Evolutionary conservation across 2,329 filamentous ascomycete species (phyloP).

Genomic region (Xylariaceae sp.): DNA sequence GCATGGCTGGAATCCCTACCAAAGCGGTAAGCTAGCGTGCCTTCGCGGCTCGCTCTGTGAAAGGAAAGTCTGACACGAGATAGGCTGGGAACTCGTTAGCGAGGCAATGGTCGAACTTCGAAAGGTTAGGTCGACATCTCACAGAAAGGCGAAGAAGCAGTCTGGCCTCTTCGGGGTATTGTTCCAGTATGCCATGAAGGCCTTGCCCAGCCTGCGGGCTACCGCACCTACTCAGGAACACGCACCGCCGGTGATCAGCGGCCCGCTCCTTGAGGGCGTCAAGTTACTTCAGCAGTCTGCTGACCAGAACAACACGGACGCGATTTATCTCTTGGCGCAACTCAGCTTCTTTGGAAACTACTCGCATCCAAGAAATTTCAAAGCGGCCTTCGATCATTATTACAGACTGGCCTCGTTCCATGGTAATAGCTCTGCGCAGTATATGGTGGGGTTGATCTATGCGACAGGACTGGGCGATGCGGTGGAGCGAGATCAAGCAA

Average conservation of each 20-base stretch:
- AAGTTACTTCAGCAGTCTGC: conserved; percentile 56
- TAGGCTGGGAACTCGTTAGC: conserved; percentile 58
- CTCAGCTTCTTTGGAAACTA: conserved; percentile 98
- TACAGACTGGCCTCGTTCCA: conserved; percentile 72
- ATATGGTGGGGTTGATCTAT: conserved; percentile 96
- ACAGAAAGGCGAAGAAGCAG: conserved; percentile 48
- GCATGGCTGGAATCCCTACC: conserved; percentile 37
- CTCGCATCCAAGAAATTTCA: conserved; percentile 80
- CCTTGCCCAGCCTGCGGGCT: conserved; percentile 53
- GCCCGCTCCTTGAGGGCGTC: conserved; percentile 54
- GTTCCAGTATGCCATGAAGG: conserved; percentile 49
- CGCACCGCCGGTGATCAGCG: conserved; percentile 41
- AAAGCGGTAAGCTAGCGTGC: conserved; percentile 33
- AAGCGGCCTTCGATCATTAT: conserved; percentile 79
- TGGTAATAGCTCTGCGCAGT: conserved; percentile 90
- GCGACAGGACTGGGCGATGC: conserved; percentile 85
- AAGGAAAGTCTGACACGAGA: conserved; percentile 11
- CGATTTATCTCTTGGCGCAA: conserved; percentile 85
- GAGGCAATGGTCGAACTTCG: conserved; percentile 53
- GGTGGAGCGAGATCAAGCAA: conserved; percentile 84
- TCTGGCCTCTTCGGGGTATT: conserved; percentile 47
- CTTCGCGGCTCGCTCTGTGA: neutral
- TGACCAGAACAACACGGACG: conserved; percentile 70
- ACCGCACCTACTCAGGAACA: conserved; percentile 49
- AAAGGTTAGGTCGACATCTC: conserved; percentile 50